Evolutionary conservation across 2,329 filamentous ascomycete genomes (phyloP).

Genomic region (Dothidotthia symphoricarpi): DNA sequence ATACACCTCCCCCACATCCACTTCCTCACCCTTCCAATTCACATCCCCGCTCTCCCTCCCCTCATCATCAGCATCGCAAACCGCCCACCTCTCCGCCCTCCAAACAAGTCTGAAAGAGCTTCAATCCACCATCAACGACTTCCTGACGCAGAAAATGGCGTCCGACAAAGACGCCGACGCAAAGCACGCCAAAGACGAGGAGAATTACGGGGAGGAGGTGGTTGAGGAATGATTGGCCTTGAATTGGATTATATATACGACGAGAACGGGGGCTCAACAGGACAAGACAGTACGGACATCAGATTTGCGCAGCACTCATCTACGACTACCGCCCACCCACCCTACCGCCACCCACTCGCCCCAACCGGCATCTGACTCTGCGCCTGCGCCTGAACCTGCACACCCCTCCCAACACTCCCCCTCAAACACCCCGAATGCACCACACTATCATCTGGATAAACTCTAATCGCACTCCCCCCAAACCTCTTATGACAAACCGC

Average conservation of each 20-base stretch:
- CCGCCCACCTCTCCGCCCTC: slow-evolving; percentile 59
- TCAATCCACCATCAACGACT: slow-evolving; percentile 67
- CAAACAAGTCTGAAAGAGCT: slow-evolving; percentile 56
- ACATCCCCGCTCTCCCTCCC: not conserved
- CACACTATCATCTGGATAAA: slow-evolving; percentile 67
- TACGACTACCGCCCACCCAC: no score
- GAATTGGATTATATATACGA: no score
- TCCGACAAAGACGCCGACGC: slow-evolving; percentile 58
- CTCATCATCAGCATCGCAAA: slow-evolving; percentile 51
- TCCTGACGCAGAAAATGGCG: slow-evolving; percentile 72
- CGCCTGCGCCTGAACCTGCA: not conserved
- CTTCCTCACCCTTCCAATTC: slow-evolving; percentile 21
- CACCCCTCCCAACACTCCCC: slow-evolving; percentile 27
- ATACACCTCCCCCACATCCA: slow-evolving; percentile 20
- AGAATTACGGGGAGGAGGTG: slow-evolving; percentile 83
- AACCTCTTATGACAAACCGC: slow-evolving; percentile 91
- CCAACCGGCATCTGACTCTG: not conserved
- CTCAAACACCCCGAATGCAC: slow-evolving; percentile 52
- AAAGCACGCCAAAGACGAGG: slow-evolving; percentile 56
- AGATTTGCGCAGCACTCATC: no score
- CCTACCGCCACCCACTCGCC: slow-evolving; percentile 4
- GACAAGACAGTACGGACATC: no score
- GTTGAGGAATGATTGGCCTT: no score
- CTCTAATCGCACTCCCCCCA: slow-evolving; percentile 85
- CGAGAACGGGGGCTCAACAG: no score